Evolutionary conservation across 2,329 filamentous ascomycete genomes (phyloP).

Genomic region (Didymella sp.): DNA sequence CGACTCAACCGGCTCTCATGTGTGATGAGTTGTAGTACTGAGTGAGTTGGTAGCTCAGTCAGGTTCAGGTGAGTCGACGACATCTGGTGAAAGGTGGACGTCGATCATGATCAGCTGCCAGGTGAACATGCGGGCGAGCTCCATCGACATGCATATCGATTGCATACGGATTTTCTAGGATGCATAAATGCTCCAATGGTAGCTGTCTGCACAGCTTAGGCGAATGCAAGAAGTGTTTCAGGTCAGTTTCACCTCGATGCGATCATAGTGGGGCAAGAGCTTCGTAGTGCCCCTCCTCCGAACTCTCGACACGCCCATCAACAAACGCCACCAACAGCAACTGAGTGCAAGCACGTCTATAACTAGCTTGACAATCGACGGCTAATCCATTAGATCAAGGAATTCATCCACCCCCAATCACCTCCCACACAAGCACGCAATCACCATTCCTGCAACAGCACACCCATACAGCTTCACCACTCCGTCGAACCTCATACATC

Average conservation of each 20-base stretch:
- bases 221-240: constrained; percentile 18
- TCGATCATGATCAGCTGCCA: constrained; percentile 11
- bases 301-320: constrained; percentile 25
- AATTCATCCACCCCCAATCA: background rate
- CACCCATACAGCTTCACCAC: constrained; percentile 7
- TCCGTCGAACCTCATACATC: constrained; percentile 16
- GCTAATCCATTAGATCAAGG: background rate
- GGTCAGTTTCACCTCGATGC: constrained; percentile 18
- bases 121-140: constrained; percentile 1
- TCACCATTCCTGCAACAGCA: constrained; percentile 12
- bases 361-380: constrained; percentile 6
- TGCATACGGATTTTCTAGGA: background rate
- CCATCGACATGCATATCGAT: background rate
- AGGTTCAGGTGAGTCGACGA: background rate
- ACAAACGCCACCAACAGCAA: constrained; percentile 23
- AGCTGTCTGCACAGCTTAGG: background rate
- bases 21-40: background rate
- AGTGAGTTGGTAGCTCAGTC: background rate
- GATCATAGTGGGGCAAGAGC: constrained; percentile 33
- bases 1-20: background rate
- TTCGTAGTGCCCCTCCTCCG: constrained; percentile 31
- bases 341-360: constrained; percentile 3
- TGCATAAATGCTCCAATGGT: constrained; percentile 9
- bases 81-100: background rate
- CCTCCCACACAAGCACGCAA: background rate